Percentiles rank a stretch among this genome's conserved stretches.
phyloP scores from a whole-genome alignment of 2,329 filamentous ascomycete genomes.

The Dryadomyces sulphureus region DNA sequence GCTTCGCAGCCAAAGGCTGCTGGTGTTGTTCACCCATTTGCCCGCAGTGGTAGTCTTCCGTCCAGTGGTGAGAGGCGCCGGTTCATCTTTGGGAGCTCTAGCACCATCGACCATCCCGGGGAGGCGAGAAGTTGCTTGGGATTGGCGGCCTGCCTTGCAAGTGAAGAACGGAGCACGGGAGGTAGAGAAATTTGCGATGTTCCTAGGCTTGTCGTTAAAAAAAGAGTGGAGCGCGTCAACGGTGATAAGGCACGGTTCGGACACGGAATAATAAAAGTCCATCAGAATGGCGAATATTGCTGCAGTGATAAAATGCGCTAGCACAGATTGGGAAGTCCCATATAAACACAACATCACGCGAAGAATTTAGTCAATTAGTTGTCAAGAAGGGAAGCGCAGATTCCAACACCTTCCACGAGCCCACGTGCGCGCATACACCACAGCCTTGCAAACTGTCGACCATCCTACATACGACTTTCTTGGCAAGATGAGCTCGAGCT shows the following conservation, averaged over 20 bases:
- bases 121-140: neutral
- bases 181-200: neutral
- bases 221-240: too few species aligned
- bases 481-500: conserved; percentile 38
- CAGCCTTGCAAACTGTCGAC: too few species aligned
- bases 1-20: neutral
- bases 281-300: conserved; percentile 4
- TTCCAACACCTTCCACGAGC: too few species aligned
- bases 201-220: too few species aligned
- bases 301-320: conserved; percentile 9
- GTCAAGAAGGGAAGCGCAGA: too few species aligned
- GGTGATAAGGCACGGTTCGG: too few species aligned
- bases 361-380: neutral
- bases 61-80: neutral
- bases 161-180: too few species aligned
- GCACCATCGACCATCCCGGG: neutral
- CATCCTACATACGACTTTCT: conserved; percentile 6
- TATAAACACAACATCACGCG: conserved; percentile 4
- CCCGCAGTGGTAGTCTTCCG: neutral
- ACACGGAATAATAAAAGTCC: conserved; percentile 4
- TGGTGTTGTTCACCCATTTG: conserved; percentile 13
- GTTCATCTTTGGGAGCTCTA: neutral
- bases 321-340: conserved; percentile 1
- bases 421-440: too few species aligned
- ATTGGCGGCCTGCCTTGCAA: too few species aligned